Percentiles rank a stretch among this genome's conserved stretches.
These are phyloP conservation scores for Panicum miliaceum DNA, from an alignment of 176 grass and related monocot genomes.

Conservation along the genomic window DNA sequence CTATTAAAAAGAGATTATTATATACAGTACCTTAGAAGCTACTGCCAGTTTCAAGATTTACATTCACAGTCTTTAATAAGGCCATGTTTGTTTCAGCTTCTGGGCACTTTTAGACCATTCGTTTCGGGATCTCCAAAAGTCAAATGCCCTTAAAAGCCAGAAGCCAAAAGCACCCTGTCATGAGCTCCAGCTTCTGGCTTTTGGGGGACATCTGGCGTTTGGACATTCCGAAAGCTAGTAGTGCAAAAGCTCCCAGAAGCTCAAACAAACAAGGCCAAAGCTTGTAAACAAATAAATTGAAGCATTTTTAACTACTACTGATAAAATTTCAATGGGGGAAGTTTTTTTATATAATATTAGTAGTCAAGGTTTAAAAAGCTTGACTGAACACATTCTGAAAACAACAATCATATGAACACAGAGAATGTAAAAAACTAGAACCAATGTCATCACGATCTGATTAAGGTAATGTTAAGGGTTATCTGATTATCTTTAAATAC, in stretches of 20 bases:
- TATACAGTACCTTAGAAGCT: slow-evolving; percentile 22
- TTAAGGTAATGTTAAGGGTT: background rate
- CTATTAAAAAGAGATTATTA: slow-evolving; percentile 4
- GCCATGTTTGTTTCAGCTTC: too few species aligned
- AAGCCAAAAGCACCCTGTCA: too few species aligned
- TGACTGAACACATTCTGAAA: background rate
- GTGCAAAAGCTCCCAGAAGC: too few species aligned
- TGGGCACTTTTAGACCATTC: too few species aligned
- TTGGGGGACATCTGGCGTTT: too few species aligned
- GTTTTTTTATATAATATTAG: background rate
- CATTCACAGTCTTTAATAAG: background rate
- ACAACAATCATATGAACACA: background rate
- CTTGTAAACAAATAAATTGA: background rate
- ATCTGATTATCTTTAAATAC: background rate
- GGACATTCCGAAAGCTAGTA: too few species aligned
- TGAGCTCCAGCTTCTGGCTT: too few species aligned
- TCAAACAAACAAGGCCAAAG: too few species aligned
- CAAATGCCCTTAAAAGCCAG: too few species aligned
- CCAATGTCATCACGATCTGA: background rate
- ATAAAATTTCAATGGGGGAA: too few species aligned
- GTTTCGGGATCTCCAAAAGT: too few species aligned
- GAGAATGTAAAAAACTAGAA: background rate
- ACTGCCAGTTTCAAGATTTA: background rate
- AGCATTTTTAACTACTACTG: background rate
- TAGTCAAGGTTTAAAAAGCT: background rate